Conservation (phyloP, 1,284 basidiomycete genomes). For the Omphalotus olearius region DNA sequence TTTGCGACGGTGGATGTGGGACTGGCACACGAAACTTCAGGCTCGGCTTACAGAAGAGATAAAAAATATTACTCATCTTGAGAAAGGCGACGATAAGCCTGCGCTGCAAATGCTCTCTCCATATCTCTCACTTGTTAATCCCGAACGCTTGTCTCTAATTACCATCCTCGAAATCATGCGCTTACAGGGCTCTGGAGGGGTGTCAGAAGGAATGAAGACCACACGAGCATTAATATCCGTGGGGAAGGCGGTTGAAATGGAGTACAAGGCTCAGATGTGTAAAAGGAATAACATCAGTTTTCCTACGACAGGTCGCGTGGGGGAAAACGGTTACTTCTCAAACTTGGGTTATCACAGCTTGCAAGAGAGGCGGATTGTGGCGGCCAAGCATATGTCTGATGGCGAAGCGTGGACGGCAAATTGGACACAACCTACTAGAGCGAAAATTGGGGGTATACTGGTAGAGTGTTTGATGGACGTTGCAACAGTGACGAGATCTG, state of each 20-base stretch:
- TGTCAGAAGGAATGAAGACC: constrained; percentile 88
- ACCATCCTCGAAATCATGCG: constrained; percentile 91
- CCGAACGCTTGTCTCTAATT: constrained; percentile 83
- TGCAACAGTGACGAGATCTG: constrained; percentile 72
- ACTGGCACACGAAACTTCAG: constrained; percentile 74
- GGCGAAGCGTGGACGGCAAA: constrained; percentile 70
- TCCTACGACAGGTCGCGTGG: constrained; percentile 27
- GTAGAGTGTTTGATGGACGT: constrained; percentile 83
- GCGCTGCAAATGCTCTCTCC: constrained; percentile 29
- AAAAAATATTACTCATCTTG: constrained; percentile 39
- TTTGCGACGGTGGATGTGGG: constrained; percentile 83
- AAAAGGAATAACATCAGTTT: constrained; percentile 59
- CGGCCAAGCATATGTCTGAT: constrained; percentile 61
- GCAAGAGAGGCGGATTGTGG: constrained; percentile 55
- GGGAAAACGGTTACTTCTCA: constrained; percentile 50
- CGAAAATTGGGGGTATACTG: constrained; percentile 81
- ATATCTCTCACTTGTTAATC: constrained; percentile 74
- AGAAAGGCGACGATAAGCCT: constrained; percentile 19
- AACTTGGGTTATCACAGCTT: constrained; percentile 53
- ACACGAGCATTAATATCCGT: constrained; percentile 80
- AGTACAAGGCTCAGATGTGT: constrained; percentile 84
- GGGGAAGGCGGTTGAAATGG: constrained; percentile 84
- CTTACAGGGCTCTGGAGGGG: constrained; percentile 73
- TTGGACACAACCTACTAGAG: constrained; percentile 79
- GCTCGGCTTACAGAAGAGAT: constrained; percentile 56